Base-by-base conservation (phyloP, 1,139 yeast species). In the Pneumocystis wakefieldiae region DNA sequence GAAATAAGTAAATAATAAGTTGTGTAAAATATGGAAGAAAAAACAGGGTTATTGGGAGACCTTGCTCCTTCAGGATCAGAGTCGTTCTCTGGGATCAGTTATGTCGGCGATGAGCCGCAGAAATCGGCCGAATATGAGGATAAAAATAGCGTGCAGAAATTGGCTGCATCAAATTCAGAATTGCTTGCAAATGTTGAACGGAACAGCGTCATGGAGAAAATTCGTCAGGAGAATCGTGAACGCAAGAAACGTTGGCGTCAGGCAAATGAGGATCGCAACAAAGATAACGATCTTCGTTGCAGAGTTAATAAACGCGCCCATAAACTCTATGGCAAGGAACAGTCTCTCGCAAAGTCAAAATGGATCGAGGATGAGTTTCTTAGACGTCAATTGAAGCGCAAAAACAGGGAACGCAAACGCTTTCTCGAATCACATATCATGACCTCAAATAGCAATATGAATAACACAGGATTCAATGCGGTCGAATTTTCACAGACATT, bases 191-290 rank as follows among this genome's bases (percentile, higher is more conserved):
- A 8, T 41, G 28, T 10, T 24, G 29, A 48, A 48, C 24, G 15
- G 7, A 29, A 12, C 4, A 19, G 37, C 14, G 12, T 57, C n/a
- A 57, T 62, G 2, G 66, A 63, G n/a, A 62, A 64, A 14, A 64
- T 61, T 8, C 62, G 66, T 8, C 72, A 82, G 36, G 95, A 85
- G 64, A 90, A 90, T 70, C 79, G 96, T 62, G 92, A 87, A 67
- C 79, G 97, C 55, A 92, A 92, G 75, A 85, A 90, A 75, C 82
- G 83, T 69, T 92, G 97, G 97, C 81, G 97, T 71, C 92, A 84
- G 67, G 85, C 83, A 48, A 90, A 91, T 72, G 81, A 82, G 17
- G 86, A 86, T 67, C 79, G 94, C 67, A 91, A 91, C 72, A 85
- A 88, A 74, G 96, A 89, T 72, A 86, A 87, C 69, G 97, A 91